Evolutionary conservation across 352 stramenopile genomes (phyloP), one percentile per base, ranked within the genome.

Genomic region (Phytophthora macrochlamydospora): DNA sequence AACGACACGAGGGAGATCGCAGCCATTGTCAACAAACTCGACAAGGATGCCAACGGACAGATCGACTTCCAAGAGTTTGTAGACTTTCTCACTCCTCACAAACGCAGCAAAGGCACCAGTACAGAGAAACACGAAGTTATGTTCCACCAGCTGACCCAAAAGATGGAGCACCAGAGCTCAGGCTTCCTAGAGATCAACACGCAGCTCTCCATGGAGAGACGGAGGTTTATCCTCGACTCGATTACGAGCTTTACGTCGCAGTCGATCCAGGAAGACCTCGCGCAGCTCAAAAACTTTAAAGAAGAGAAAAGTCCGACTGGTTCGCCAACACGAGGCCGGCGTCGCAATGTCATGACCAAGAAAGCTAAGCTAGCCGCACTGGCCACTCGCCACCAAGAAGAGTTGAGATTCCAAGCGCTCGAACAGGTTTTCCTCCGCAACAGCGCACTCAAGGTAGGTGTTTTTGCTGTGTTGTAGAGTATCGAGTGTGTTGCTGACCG

Each of bases 41-140:
- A 93, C 66, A 90, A 84, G 35, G 83, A 93, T 62, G 70, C 76
- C 7, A 93, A 88, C 61, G 85, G 81, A 2, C 74, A 79, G 46
- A 91, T 93, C 54, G 85, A 93, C 59, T 93, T 93, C 56, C 67
- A 87, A 11, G 85, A 93, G 69, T 93, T 93, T 51, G 81, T 93
- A 2, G 78, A 84, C 9, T 89, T 91, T 43, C 69, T 93, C 28
- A 93, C 83, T 31, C 85, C 85, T 13, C 79, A 90, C 37, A 78
- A 74, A 11, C 59, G 68, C 35, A 78, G 78, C 58, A 81, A 79
- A 35, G 71, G 62, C 2, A 30, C 59, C 11, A 79, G 64, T 14
- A 56, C 81, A 11, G 74, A 83, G 48, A 90, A 89, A 38, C 78
- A 89, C 42, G 81, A 90, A 48, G 56, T 75, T 33, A 90, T 90